Base-by-base conservation (phyloP, 2,329 filamentous ascomycete genomes). In the Lecanicillium sp. region DNA sequence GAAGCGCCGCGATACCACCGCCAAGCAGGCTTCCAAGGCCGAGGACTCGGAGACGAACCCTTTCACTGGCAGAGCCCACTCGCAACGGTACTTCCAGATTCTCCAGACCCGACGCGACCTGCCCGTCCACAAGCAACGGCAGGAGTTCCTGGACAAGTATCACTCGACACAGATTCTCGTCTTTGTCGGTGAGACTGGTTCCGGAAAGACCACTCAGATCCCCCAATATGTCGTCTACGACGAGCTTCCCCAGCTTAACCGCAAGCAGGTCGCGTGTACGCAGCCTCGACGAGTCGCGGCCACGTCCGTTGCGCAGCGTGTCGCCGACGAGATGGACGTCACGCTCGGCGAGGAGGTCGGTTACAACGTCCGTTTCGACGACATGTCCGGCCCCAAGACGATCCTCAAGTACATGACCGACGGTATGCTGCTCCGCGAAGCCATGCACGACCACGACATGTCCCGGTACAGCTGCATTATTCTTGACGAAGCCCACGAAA, bases 401-500 rank as follows among this genome's bases (percentile, higher is more conserved):
- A 78, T 94, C 44, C 77, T 98, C 58, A 98, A 98, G 71, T 98
- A 98, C 71, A 98, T 98, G 92, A 98, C 94, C 32, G 92, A 98
- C 57, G 94, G 94, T 77, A 97, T 98, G 84, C 79, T 98, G 54
- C 73, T 97, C 55, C 74, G 92, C 55, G 92, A 98, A 65, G 89
- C 92, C 41, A 94, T 98, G 81, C 82, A 96, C 63, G 92, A 98
- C 61, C 86, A 89, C 56, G 77, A 94, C 51, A 78, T 98, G 65
- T 82, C 77, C 36, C 84, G 89, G 39, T 98, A 98, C 67, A 92
- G 87, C 70, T 94, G 87, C 54, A 97, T 98, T 58, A 97, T 98
- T 63, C 82, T 98, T 45, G 92, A 98, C 61, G 92, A 98, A 63
- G 92, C 94, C 39, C 92, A 98, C 79, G 92, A 98, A 65, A 80